Percentiles rank a stretch among this genome's conserved stretches.
Conservation (phyloP, 352 stramenopile genomes). For the Thalassiosira sp. region DNA sequence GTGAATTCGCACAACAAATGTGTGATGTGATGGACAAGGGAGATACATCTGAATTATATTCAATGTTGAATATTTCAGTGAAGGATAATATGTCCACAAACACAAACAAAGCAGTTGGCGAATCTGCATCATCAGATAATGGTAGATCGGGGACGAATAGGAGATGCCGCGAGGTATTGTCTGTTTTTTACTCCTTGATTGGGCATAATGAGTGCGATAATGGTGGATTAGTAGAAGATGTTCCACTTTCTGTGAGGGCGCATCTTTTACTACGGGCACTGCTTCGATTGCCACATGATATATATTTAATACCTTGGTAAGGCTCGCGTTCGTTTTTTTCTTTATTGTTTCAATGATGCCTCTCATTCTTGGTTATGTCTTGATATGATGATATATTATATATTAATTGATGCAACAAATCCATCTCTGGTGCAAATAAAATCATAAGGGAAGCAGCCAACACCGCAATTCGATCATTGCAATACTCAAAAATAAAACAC, state of each 20-base stretch:
- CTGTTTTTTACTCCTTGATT: constrained; percentile 19
- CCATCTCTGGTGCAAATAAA: neutral
- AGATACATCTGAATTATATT: constrained; percentile 9
- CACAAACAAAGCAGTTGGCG: neutral
- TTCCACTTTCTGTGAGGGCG: constrained; percentile 20
- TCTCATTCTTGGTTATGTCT: neutral
- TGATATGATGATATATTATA: neutral
- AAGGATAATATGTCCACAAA: neutral
- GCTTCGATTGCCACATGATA: constrained; percentile 22
- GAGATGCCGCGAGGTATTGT: constrained; percentile 16
- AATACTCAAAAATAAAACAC: constrained; percentile 19
- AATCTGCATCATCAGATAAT: neutral
- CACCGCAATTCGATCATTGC: constrained; percentile 33
- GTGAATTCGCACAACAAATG: constrained; percentile 5
- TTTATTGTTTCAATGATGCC: neutral
- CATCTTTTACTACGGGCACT: constrained; percentile 30
- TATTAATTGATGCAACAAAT: neutral
- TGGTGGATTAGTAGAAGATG: neutral
- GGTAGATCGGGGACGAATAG: too few relatives aligned
- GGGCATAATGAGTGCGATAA: constrained; percentile 4
- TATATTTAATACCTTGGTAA: constrained; percentile 22
- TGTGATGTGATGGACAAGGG: constrained; percentile 4
- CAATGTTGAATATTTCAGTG: constrained; percentile 1
- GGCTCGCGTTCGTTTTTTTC: neutral
- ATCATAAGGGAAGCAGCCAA: constrained; percentile 29